phyloP scores from a whole-genome alignment of 148 eudicot species.

The Arbutus unedo region DNA sequence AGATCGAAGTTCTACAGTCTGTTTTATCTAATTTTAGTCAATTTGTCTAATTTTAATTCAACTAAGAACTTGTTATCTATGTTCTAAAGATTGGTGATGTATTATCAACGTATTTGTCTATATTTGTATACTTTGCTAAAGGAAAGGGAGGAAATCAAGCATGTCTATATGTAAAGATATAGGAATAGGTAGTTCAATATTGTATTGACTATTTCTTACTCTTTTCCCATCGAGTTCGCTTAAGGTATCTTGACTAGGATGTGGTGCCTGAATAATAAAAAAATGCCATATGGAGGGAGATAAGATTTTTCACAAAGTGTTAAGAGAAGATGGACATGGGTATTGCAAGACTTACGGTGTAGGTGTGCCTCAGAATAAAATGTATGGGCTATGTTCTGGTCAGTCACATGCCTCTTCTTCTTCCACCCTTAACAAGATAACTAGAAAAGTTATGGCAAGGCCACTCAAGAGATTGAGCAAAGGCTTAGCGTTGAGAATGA shows the following conservation, averaged over 20 bases:
- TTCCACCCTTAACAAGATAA: not conserved
- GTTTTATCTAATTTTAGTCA: no score
- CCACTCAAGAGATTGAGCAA: not conserved
- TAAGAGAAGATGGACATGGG: not conserved
- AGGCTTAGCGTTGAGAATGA: not conserved
- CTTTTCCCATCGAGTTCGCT: not conserved
- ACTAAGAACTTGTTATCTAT: no score
- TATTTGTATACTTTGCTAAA: no score
- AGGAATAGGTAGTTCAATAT: no score
- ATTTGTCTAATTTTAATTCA: no score
- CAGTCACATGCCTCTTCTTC: not conserved
- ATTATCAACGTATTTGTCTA: no score
- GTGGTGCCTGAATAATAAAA: not conserved
- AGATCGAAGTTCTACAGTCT: no score
- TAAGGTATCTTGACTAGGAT: not conserved
- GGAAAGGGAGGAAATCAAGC: no score
- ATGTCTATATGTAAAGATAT: no score
- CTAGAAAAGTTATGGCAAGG: not conserved
- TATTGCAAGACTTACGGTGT: not conserved
- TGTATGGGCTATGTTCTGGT: not conserved
- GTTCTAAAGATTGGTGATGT: no score
- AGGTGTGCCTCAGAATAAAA: not conserved
- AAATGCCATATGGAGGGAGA: not conserved
- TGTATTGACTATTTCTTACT: no score
- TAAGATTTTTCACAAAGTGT: not conserved